These are phyloP conservation scores for Veloporphyrellus conicus DNA, from an alignment of 1,284 basidiomycete genomes.

Conservation along the genomic window DNA sequence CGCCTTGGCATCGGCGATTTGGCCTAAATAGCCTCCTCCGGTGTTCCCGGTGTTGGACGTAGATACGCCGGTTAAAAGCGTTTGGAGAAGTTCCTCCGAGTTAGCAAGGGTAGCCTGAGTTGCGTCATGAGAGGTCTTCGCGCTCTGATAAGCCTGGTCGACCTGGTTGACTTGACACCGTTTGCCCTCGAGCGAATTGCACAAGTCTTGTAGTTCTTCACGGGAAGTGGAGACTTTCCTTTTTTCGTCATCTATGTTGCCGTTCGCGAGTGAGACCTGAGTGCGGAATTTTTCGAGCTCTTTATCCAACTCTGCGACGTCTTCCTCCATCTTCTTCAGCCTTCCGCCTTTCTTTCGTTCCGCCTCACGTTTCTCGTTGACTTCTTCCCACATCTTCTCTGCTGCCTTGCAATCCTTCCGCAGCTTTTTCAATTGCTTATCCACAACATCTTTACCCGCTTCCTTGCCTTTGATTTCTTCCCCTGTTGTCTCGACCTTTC, in stretches of 20 bases:
- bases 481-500: slow-evolving; percentile 45
- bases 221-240: slow-evolving; percentile 55
- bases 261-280: slow-evolving; percentile 80
- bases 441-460: slow-evolving; percentile 43
- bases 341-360: slow-evolving; percentile 73
- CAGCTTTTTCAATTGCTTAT: slow-evolving; percentile 53
- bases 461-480: slow-evolving; percentile 52
- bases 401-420: slow-evolving; percentile 45
- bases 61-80: slow-evolving; percentile 88
- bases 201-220: slow-evolving; percentile 59
- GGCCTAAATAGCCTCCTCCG: slow-evolving; percentile 93
- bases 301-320: slow-evolving; percentile 77
- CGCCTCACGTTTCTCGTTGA: slow-evolving; percentile 61
- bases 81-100: slow-evolving; percentile 93
- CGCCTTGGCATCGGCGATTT: slow-evolving; percentile 84
- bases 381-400: slow-evolving; percentile 54
- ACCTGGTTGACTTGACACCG: slow-evolving; percentile 57
- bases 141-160: slow-evolving; percentile 58
- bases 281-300: slow-evolving; percentile 84
- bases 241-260: slow-evolving; percentile 79
- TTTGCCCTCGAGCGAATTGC: slow-evolving; percentile 53
- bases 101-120: slow-evolving; percentile 64
- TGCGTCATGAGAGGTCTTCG: slow-evolving; percentile 71
- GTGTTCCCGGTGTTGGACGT: slow-evolving; percentile 54
- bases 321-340: slow-evolving; percentile 70